Conservation (phyloP, 352 stramenopile genomes). For the Globisporangium sylvaticum region DNA sequence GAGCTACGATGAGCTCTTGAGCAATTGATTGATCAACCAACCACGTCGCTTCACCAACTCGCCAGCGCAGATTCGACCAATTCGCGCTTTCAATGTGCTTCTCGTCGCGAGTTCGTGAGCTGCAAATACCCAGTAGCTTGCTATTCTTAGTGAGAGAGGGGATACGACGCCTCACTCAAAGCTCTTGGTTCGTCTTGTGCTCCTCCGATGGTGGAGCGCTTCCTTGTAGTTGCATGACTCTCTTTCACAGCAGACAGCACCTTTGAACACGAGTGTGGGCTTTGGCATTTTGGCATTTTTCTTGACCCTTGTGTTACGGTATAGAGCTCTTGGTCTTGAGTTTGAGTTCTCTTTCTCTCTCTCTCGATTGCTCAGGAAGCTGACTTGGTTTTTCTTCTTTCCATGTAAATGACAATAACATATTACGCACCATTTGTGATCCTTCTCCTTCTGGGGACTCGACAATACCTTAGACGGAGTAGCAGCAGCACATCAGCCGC, state of each 20-base stretch:
- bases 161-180: not conserved
- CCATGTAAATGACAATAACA: constrained; percentile 9
- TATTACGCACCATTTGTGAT: not conserved
- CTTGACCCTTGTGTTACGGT: constrained; percentile 1
- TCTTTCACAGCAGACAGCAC: not conserved
- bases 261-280: not conserved
- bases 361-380: not conserved
- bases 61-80: not conserved
- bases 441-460: not conserved
- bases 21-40: not conserved
- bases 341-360: not conserved
- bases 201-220: not conserved
- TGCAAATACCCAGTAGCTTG: constrained; percentile 1
- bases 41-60: not conserved
- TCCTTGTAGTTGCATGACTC: not conserved
- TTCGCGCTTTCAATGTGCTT: not conserved
- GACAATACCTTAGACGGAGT: constrained; percentile 5
- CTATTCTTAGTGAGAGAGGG: not conserved
- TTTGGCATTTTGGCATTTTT: not conserved
- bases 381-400: not conserved
- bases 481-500: constrained; percentile 37
- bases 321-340: constrained; percentile 1
- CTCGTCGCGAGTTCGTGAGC: not conserved
- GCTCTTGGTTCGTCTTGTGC: not conserved
- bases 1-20: not conserved